phyloP scores from a whole-genome alignment of 1,284 basidiomycete genomes.

The Malassezia japonica region DNA sequence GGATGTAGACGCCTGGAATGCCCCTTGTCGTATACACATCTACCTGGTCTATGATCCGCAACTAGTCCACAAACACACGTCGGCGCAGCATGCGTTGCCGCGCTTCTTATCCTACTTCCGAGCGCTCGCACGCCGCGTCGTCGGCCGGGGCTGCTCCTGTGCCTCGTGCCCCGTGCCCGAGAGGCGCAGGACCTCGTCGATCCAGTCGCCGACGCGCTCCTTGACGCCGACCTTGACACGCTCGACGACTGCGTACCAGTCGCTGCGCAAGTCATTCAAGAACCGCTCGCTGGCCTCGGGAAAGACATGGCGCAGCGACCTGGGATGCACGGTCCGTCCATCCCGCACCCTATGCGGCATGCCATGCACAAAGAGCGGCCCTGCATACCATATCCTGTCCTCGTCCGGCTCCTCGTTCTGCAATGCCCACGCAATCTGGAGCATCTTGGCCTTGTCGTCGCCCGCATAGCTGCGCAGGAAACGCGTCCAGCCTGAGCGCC shows the following conservation, averaged over 20 bases:
- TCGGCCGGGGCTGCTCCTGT: no score
- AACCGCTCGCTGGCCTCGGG: neutral
- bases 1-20: no score
- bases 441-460: slow-evolving; percentile 25
- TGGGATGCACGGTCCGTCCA: neutral
- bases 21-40: no score
- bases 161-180: no score
- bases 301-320: neutral
- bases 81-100: no score
- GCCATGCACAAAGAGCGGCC: neutral
- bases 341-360: no score
- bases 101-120: no score
- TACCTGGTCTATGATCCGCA: no score
- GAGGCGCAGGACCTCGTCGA: slow-evolving; percentile 15
- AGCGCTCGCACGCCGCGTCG: no score
- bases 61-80: no score
- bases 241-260: slow-evolving; percentile 26
- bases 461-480: slow-evolving; percentile 28
- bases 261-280: slow-evolving; percentile 3
- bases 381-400: slow-evolving; percentile 10
- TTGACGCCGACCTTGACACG: slow-evolving; percentile 29
- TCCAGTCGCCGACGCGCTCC: slow-evolving; percentile 31
- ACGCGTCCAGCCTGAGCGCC: slow-evolving; percentile 39
- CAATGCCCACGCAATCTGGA: slow-evolving; percentile 11
- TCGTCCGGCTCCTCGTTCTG: slow-evolving; percentile 9